These are phyloP conservation scores for Boletus reticuloceps DNA, from an alignment of 768 basidiomycete species.

Conservation along the genomic window DNA sequence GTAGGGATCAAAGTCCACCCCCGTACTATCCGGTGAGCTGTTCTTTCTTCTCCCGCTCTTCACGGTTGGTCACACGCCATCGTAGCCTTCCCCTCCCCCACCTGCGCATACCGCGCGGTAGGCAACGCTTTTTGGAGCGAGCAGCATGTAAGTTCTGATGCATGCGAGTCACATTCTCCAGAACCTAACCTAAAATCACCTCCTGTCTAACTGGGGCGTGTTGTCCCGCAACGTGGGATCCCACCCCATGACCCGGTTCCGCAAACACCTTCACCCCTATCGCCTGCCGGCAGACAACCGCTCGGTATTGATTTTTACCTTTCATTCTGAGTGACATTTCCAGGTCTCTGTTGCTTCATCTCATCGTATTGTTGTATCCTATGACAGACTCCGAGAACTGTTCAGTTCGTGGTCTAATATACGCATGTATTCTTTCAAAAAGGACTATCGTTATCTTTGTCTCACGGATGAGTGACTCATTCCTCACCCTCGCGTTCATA, in stretches of 20 bases:
- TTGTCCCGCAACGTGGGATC: constrained; percentile 1
- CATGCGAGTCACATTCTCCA: constrained; percentile 1
- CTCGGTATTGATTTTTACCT: background rate
- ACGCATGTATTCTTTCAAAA: background rate
- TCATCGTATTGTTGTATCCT: background rate
- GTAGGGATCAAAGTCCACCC: constrained; percentile 15
- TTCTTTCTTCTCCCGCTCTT: background rate
- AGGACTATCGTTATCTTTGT: background rate
- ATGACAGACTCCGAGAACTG: background rate
- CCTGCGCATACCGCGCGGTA: constrained; percentile 4
- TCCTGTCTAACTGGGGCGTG: background rate
- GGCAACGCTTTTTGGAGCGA: background rate
- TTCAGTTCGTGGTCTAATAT: background rate
- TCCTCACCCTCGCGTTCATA: background rate
- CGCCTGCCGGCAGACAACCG: background rate
- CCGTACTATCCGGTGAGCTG: constrained; percentile 26
- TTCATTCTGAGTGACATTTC: background rate
- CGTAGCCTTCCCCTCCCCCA: constrained; percentile 5
- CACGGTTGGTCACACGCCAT: background rate
- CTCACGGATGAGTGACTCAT: background rate
- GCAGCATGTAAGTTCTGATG: background rate
- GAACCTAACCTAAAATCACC: background rate
- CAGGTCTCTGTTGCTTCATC: background rate
- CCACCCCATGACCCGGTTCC: constrained; percentile 7
- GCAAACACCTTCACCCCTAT: background rate